These are phyloP conservation scores for Penicillium bovifimosum DNA, from an alignment of 495 filamentous ascomycete genomes.

Conservation along the genomic window DNA sequence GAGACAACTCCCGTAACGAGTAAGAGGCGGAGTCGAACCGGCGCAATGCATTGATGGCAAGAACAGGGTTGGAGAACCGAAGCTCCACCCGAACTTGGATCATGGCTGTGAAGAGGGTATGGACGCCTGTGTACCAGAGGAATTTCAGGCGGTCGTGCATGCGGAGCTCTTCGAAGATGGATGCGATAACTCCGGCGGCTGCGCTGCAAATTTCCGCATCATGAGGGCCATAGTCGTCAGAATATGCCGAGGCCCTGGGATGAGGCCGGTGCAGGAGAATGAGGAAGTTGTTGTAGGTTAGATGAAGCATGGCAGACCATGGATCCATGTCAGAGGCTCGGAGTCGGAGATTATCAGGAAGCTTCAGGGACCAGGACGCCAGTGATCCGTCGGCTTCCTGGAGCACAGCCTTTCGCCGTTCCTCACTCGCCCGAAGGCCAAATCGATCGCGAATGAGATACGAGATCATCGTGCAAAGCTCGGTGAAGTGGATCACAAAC, in stretches of 20 bases:
- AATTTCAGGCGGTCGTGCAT: constrained; percentile 45
- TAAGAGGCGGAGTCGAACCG: constrained; percentile 44
- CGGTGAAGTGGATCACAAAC: constrained; percentile 43
- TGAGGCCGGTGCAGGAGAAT: constrained; percentile 47
- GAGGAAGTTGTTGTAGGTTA: constrained; percentile 49
- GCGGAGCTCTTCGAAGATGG: constrained; percentile 46
- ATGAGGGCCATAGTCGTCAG: constrained; percentile 41
- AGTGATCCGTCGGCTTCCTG: constrained; percentile 43
- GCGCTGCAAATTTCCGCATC: constrained; percentile 45
- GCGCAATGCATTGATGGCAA: constrained; percentile 45
- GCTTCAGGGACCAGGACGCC: constrained; percentile 42
- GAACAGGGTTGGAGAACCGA: constrained; percentile 45
- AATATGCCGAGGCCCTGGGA: constrained; percentile 39
- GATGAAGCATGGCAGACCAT: constrained; percentile 46
- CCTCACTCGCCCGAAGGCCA: constrained; percentile 32
- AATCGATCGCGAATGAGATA: constrained; percentile 42
- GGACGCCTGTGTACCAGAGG: constrained; percentile 44
- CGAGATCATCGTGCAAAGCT: constrained; percentile 44
- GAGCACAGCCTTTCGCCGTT: constrained; percentile 40
- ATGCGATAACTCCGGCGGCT: constrained; percentile 43
- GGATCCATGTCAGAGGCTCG: constrained; percentile 42
- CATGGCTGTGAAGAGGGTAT: constrained; percentile 46
- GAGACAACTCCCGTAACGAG: constrained; percentile 40
- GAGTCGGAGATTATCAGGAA: constrained; percentile 40
- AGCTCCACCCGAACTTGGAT: constrained; percentile 48